Conservation (phyloP, 1,139 yeast species). For the Geotrichum histeridarum region DNA sequence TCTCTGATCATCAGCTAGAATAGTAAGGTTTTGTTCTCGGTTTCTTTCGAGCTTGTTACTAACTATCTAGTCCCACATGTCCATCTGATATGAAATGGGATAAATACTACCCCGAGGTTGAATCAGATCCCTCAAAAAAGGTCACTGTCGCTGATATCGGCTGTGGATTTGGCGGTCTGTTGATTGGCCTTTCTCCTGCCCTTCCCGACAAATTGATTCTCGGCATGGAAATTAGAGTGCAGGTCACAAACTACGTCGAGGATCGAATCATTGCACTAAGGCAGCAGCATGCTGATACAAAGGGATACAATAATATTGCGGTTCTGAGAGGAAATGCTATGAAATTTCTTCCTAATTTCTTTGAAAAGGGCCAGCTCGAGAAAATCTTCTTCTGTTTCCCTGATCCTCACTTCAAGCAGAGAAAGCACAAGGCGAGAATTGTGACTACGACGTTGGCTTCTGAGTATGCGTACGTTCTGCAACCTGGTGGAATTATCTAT, state of each 20-base stretch:
- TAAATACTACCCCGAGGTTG: conserved; percentile 55
- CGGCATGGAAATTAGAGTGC: conserved; percentile 97
- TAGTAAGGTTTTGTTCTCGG: conserved; percentile 40
- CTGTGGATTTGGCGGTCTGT: conserved; percentile 94
- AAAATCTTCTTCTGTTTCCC: conserved; percentile 98
- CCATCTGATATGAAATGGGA: conserved; percentile 90
- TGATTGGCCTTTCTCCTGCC: conserved; percentile 71
- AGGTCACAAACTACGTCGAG: conserved; percentile 94
- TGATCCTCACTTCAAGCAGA: conserved; percentile 95
- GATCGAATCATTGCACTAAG: conserved; percentile 89
- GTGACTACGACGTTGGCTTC: conserved; percentile 81
- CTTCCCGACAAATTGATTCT: conserved; percentile 69
- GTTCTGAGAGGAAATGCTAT: conserved; percentile 94
- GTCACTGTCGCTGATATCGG: conserved; percentile 96
- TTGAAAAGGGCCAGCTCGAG: conserved; percentile 62
- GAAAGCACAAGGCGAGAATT: conserved; percentile 96
- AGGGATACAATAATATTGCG: conserved; percentile 69
- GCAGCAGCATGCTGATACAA: conserved; percentile 42
- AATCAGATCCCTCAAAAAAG: conserved; percentile 37
- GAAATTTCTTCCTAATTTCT: conserved; percentile 94
- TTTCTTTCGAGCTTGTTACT: neutral
- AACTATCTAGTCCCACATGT: conserved; percentile 47
- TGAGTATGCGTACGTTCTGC: conserved; percentile 87
- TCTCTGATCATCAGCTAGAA: conserved; percentile 87
- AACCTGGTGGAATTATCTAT: conserved; percentile 81